Conservation (phyloP, 805 yeast genomes). For the Grigorovia transvaalensis region DNA sequence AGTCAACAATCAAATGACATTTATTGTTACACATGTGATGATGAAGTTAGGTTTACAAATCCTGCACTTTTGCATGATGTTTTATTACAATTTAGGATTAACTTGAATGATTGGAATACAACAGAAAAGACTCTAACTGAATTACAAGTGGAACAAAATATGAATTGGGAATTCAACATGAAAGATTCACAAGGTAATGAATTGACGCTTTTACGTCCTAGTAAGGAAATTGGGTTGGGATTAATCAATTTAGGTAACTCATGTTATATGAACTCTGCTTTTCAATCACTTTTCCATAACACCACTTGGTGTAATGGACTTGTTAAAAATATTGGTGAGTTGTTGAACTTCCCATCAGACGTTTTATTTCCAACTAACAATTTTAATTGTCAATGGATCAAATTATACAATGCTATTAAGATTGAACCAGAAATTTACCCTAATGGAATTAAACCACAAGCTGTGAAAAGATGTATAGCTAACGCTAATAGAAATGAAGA, state of each 20-base stretch:
- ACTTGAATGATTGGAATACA: conserved; percentile 40
- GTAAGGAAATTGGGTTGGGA: conserved; percentile 56
- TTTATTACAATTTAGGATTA: conserved; percentile 56
- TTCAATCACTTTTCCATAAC: conserved; percentile 55
- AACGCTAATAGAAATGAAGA: conserved; percentile 71
- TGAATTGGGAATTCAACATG: conserved; percentile 87
- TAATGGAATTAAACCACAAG: conserved; percentile 63
- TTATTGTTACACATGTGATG: conserved; percentile 82
- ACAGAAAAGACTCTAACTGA: conserved; percentile 86
- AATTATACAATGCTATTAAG: conserved; percentile 66
- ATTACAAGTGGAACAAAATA: conserved; percentile 82
- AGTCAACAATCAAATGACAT: conserved; percentile 66
- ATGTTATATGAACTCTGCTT: conserved; percentile 75
- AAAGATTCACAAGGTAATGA: conserved; percentile 59
- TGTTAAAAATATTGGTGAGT: conserved; percentile 21
- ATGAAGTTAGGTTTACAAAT: conserved; percentile 68
- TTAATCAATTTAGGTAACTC: conserved; percentile 85
- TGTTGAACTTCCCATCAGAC: conserved; percentile 29
- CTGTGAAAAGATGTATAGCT: conserved; percentile 71
- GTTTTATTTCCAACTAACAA: conserved; percentile 49
- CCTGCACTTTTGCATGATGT: conserved; percentile 21
- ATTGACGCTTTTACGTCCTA: conserved; percentile 39
- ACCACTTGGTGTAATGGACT: conserved; percentile 16
- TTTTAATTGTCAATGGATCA: conserved; percentile 64
- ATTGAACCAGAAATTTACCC: conserved; percentile 45